Conservation (phyloP, 1,284 basidiomycete species). For the Pyrrhoderma lamaoense region DNA sequence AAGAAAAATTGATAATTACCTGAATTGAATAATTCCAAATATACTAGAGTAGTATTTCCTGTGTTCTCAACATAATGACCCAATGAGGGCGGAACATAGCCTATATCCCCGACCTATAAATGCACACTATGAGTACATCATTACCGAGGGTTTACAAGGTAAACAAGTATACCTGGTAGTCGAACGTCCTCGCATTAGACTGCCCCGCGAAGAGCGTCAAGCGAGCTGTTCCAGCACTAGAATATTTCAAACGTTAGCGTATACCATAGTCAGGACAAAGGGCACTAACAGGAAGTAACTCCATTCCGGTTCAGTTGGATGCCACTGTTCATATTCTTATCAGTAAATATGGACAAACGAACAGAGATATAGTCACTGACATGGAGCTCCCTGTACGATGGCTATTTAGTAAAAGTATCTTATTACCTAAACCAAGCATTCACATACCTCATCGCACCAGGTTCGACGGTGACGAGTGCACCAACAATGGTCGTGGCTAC, state of each 20-base stretch:
- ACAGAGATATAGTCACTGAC: slow-evolving; percentile 28
- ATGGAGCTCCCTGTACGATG: slow-evolving; percentile 33
- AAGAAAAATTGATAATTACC: slow-evolving; percentile 25
- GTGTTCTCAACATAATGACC: slow-evolving; percentile 69
- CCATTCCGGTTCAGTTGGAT: slow-evolving; percentile 67
- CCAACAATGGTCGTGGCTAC: slow-evolving; percentile 54
- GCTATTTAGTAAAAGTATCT: slow-evolving; percentile 7
- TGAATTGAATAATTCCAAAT: slow-evolving; percentile 60
- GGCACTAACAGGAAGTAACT: slow-evolving; percentile 40
- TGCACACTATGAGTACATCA: slow-evolving; percentile 14
- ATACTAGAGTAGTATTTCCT: slow-evolving; percentile 54
- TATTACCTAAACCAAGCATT: slow-evolving; percentile 14
- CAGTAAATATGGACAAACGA: slow-evolving; percentile 1
- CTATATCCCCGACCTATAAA: slow-evolving; percentile 54
- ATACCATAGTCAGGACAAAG: not conserved
- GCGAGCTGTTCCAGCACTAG: slow-evolving; percentile 48
- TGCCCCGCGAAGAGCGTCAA: slow-evolving; percentile 58
- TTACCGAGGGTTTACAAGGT: no score
- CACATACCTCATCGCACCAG: slow-evolving; percentile 53
- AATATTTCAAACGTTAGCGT: not conserved
- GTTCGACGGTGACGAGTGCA: slow-evolving; percentile 61
- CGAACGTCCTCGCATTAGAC: slow-evolving; percentile 58
- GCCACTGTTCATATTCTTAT: slow-evolving; percentile 44
- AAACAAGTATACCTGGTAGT: slow-evolving; percentile 46
- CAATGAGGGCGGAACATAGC: slow-evolving; percentile 51